Evolutionary conservation across 495 filamentous ascomycete species (phyloP).

Genomic region (Tuber borchii): DNA sequence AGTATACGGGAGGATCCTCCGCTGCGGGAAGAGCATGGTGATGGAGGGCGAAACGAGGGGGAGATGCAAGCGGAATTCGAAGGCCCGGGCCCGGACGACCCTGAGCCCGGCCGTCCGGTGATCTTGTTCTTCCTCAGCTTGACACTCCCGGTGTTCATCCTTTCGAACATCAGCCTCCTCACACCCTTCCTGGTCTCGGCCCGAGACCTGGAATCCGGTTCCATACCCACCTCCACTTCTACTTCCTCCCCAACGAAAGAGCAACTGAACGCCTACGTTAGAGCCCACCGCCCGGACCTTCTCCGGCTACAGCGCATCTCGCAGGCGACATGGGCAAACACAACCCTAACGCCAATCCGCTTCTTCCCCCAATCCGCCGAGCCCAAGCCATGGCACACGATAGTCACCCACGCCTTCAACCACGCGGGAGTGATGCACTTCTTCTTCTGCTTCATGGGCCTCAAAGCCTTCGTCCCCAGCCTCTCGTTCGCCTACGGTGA

Average conservation of each 20-base stretch:
- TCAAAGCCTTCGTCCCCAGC: constrained; percentile 23
- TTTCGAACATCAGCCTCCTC: neutral
- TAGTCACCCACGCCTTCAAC: constrained; percentile 29
- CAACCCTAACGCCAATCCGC: neutral
- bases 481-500: constrained; percentile 24
- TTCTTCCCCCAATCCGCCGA: neutral
- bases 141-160: neutral
- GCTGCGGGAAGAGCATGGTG: neutral
- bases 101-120: neutral
- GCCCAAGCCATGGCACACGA: constrained; percentile 25
- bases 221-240: neutral
- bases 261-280: neutral
- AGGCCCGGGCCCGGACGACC: neutral
- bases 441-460: constrained; percentile 23
- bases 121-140: neutral
- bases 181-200: neutral
- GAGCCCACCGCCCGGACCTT: neutral
- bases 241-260: neutral
- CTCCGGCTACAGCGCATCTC: neutral
- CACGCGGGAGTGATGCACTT: constrained; percentile 28
- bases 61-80: neutral
- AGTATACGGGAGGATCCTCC: neutral
- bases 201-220: neutral
- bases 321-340: neutral
- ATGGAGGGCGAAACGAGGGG: neutral